Evolutionary conservation across 345 rosid species (phyloP).

Genomic region (Salix suchowensis): DNA sequence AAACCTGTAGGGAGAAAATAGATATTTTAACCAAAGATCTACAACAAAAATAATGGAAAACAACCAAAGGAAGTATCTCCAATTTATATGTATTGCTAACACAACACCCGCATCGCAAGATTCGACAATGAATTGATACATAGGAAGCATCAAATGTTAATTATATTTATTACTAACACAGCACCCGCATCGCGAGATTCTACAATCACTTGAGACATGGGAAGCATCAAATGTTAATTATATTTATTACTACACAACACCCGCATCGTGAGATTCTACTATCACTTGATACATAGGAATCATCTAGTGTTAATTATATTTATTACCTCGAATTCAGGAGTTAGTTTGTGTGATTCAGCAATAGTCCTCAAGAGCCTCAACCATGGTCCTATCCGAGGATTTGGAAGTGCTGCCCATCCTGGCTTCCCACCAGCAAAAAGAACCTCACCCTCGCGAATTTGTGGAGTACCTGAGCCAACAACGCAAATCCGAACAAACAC

Average conservation of each 20-base stretch:
- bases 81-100: background rate
- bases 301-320: too few species aligned
- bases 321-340: conserved; percentile 93
- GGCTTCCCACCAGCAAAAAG: conserved; percentile 89
- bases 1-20: background rate
- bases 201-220: too few species aligned
- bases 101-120: background rate
- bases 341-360: conserved; percentile 61
- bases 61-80: background rate
- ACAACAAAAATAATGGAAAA: too few species aligned
- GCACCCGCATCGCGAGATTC: background rate
- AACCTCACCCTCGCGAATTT: conserved; percentile 66
- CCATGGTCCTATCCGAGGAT: conserved; percentile 92
- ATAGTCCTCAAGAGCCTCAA: conserved; percentile 62
- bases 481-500: background rate
- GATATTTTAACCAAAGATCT: too few species aligned
- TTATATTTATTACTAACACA: background rate
- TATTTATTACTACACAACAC: conserved; percentile 17
- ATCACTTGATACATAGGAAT: too few species aligned
- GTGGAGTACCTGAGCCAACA: conserved; percentile 76
- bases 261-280: too few species aligned
- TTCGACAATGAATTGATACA: too few species aligned
- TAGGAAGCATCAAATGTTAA: too few species aligned
- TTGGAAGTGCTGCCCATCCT: conserved; percentile 87
- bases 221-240: too few species aligned